Percentiles rank a stretch among this genome's conserved stretches.
Evolutionary conservation across 2,329 filamentous ascomycete genomes (phyloP).

Genomic region (Pseudocercospora ulei): DNA sequence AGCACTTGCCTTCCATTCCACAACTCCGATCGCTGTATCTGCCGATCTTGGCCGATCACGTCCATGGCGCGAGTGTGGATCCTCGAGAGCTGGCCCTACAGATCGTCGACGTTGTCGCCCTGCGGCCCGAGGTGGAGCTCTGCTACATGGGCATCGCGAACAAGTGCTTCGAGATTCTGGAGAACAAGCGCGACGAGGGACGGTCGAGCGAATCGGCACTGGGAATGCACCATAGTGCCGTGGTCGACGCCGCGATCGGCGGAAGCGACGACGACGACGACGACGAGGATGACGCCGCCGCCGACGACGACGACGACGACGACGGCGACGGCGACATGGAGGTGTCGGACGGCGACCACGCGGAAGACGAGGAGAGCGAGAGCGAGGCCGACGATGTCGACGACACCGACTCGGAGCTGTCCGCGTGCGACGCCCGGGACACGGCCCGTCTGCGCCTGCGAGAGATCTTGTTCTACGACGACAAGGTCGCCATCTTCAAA

Average conservation of each 20-base stretch:
- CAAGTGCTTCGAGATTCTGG: slow-evolving; percentile 75
- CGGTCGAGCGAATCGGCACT: slow-evolving; percentile 43
- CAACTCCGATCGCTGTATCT: slow-evolving; percentile 63
- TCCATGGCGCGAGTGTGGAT: slow-evolving; percentile 48
- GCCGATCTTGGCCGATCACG: slow-evolving; percentile 55
- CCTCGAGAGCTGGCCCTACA: slow-evolving; percentile 64
- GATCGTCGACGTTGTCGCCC: slow-evolving; percentile 65
- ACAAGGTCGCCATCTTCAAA: slow-evolving; percentile 72
- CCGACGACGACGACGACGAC: slow-evolving; percentile 42
- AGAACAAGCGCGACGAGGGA: slow-evolving; percentile 43
- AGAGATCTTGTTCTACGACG: slow-evolving; percentile 77
- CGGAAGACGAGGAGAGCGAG: slow-evolving; percentile 33
- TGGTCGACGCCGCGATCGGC: slow-evolving; percentile 40
- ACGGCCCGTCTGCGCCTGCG: slow-evolving; percentile 51
- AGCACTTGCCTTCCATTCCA: slow-evolving; percentile 59
- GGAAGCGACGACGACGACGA: slow-evolving; percentile 43
- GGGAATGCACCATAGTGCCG: slow-evolving; percentile 29
- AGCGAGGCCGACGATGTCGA: slow-evolving; percentile 28
- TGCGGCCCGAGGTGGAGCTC: slow-evolving; percentile 65
- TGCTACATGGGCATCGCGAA: slow-evolving; percentile 66
- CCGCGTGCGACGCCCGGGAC: slow-evolving; percentile 11
- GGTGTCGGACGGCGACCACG: slow-evolving; percentile 43
- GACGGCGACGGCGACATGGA: slow-evolving; percentile 39
- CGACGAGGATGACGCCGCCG: slow-evolving; percentile 45
- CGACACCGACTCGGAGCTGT: slow-evolving; percentile 15